phyloP scores from a whole-genome alignment of 768 basidiomycete genomes.

The Lactarius trivialis region DNA sequence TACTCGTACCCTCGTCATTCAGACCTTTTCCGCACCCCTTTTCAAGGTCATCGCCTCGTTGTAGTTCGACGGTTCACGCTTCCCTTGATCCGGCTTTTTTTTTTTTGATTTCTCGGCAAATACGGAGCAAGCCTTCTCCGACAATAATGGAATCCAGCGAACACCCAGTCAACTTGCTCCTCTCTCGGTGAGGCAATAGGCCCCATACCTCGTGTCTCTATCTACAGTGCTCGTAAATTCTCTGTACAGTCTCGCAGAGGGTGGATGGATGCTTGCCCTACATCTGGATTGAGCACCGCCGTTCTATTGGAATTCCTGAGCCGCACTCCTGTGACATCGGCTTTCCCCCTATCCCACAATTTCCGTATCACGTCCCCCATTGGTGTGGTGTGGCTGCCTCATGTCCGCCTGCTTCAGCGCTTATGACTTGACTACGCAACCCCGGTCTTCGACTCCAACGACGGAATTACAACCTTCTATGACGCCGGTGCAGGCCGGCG shows the following conservation, averaged over 20 bases:
- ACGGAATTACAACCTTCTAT: constrained; percentile 3
- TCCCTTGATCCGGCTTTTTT: constrained; percentile 4
- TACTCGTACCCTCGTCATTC: not conserved
- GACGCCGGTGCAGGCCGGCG: not conserved
- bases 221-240: not conserved
- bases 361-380: constrained; percentile 19
- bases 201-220: not conserved
- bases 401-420: constrained; percentile 19
- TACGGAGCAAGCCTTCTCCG: constrained; percentile 5
- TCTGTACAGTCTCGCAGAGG: not conserved
- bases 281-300: not conserved
- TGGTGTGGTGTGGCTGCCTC: constrained; percentile 19
- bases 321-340: constrained; percentile 14
- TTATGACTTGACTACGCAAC: not conserved
- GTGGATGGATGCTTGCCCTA: not conserved
- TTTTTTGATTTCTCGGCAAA: constrained; percentile 6
- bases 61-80: constrained; percentile 7
- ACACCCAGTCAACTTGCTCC: not conserved
- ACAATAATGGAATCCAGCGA: constrained; percentile 12
- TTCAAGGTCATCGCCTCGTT: constrained; percentile 10
- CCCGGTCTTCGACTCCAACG: not conserved
- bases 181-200: not conserved
- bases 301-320: constrained; percentile 13
- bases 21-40: not conserved
- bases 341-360: constrained; percentile 20